Conservation (phyloP, 805 yeast species). For the Saturnispora galanensis region DNA sequence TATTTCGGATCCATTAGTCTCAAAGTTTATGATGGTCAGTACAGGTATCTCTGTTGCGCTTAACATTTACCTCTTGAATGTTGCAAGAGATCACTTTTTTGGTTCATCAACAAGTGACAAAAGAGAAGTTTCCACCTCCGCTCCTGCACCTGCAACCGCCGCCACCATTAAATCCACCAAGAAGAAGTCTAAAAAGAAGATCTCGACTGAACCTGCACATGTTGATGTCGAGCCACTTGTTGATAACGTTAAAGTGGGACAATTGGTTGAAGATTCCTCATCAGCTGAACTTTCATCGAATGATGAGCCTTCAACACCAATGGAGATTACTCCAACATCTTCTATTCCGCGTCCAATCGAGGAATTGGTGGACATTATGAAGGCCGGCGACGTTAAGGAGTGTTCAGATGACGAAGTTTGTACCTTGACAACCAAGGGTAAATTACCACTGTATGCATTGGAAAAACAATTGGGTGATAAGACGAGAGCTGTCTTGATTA, state of each 20-base stretch:
- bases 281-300: constrained; percentile 5
- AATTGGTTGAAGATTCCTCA: constrained; percentile 22
- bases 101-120: constrained; percentile 11
- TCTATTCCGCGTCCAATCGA: constrained; percentile 40
- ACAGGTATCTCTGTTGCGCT: constrained; percentile 69
- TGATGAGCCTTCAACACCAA: constrained; percentile 6
- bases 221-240: not conserved
- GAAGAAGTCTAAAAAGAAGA: too few relatives aligned
- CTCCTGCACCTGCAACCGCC: not conserved
- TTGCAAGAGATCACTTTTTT: constrained; percentile 52
- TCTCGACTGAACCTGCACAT: not conserved
- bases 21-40: constrained; percentile 64
- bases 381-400: constrained; percentile 60
- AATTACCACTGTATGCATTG: constrained; percentile 84
- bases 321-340: constrained; percentile 19
- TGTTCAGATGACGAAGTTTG: constrained; percentile 68
- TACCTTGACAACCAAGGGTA: constrained; percentile 59
- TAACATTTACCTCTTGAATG: constrained; percentile 78
- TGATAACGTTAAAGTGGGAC: constrained; percentile 28
- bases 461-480: constrained; percentile 87
- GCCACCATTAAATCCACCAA: too few relatives aligned
- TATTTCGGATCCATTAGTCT: constrained; percentile 69
- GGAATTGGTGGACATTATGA: constrained; percentile 50
- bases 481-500: constrained; percentile 85
- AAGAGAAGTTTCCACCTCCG: not conserved